Conservation (phyloP, 78 protist species). For the Polysphondylium violaceum region DNA sequence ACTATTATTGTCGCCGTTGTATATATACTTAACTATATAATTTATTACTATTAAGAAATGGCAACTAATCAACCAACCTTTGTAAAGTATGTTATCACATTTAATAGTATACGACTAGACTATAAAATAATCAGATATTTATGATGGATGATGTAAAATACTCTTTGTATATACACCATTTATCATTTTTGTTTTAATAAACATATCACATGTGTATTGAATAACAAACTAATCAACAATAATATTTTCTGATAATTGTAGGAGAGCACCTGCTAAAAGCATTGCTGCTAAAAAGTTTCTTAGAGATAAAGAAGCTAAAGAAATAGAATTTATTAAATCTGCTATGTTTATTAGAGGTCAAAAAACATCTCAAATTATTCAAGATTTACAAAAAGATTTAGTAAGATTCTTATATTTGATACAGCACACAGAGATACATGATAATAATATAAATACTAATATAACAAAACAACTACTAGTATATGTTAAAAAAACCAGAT, state of each 20-base stretch:
- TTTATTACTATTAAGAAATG: not conserved
- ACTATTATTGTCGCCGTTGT: not conserved
- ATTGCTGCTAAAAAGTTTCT: slow-evolving; percentile 51
- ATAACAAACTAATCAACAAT: not conserved
- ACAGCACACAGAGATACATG: no score
- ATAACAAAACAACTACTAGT: slow-evolving; percentile 23
- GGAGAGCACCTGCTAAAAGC: slow-evolving; percentile 23
- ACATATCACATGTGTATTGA: no score
- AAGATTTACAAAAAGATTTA: slow-evolving; percentile 61
- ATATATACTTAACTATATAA: not conserved
- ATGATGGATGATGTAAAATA: not conserved
- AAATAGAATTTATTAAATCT: slow-evolving; percentile 58
- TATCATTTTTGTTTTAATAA: not conserved
- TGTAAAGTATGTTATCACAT: not conserved
- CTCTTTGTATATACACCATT: slow-evolving; percentile 4
- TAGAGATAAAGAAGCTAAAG: slow-evolving; percentile 53
- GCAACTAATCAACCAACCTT: slow-evolving; percentile 6
- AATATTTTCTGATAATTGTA: not conserved
- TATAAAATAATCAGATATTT: slow-evolving; percentile 7
- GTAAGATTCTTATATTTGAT: slow-evolving; percentile 10
- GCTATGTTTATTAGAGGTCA: slow-evolving; percentile 81
- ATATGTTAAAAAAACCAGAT: slow-evolving; percentile 71
- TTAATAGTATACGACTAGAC: slow-evolving; percentile 6
- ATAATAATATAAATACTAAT: not conserved
- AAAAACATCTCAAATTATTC: slow-evolving; percentile 58